A percentile compares a stretch with the other conserved stretches of the same genome.
Evolutionary conservation across 305 asterid genomes (phyloP).

Genomic region (Fraxinus albicans): DNA sequence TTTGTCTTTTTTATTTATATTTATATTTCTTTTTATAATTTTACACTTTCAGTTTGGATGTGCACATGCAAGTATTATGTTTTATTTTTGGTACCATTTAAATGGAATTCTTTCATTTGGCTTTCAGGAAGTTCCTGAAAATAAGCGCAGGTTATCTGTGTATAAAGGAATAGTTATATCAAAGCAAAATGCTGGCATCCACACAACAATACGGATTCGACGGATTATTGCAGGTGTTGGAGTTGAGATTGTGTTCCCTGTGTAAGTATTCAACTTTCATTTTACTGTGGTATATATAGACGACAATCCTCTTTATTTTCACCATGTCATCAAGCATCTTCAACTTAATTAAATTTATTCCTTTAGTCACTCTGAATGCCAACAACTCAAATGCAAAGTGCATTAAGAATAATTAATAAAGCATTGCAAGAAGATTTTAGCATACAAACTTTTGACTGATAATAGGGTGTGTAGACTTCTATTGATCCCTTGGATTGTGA

Average conservation of each 20-base stretch:
- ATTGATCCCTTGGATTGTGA: not conserved
- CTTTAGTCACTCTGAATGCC: not conserved
- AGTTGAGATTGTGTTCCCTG: conserved; percentile 91
- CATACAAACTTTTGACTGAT: not conserved
- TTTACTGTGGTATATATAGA: not conserved
- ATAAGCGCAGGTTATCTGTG: conserved; percentile 65
- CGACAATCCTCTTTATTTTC: not conserved
- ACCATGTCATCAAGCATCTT: conserved; percentile 10
- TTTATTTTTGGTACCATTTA: conserved; percentile 18
- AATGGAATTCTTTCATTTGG: conserved; percentile 20
- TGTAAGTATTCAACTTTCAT: conserved; percentile 55
- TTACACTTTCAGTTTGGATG: not conserved
- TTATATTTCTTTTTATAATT: not conserved
- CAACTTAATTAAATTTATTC: not conserved
- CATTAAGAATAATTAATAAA: conserved; percentile 2
- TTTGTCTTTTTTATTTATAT: too few relatives aligned
- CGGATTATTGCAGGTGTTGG: conserved; percentile 91
- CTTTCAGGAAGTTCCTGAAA: conserved; percentile 80
- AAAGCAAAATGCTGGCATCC: conserved; percentile 92
- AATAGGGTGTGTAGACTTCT: not conserved
- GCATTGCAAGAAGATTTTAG: not conserved
- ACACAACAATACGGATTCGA: conserved; percentile 86
- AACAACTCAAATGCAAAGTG: conserved; percentile 10
- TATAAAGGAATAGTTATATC: conserved; percentile 90
- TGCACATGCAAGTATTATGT: not conserved